Percentiles rank a stretch among this genome's conserved stretches.
Conservation (phyloP, 2,329 filamentous ascomycete species). For the Madurella fahalii region DNA sequence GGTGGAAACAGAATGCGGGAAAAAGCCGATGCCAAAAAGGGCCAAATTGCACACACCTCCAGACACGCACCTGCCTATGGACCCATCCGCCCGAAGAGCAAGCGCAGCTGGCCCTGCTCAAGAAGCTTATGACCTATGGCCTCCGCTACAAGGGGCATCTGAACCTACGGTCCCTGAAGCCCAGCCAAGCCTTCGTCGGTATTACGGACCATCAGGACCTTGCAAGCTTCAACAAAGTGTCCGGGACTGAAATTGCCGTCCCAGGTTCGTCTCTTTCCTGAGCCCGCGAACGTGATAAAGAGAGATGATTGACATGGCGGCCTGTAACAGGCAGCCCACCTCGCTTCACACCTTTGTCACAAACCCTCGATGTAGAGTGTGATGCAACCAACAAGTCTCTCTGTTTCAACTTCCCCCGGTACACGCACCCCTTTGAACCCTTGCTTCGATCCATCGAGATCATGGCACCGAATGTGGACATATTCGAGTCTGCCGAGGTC, state of each 20-base stretch:
- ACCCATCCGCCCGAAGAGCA: background rate
- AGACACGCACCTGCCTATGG: background rate
- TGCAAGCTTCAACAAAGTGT: slow-evolving; percentile 25
- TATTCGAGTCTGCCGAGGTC: slow-evolving; percentile 16
- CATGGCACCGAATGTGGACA: slow-evolving; percentile 9
- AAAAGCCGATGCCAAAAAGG: background rate
- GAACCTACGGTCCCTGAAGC: background rate
- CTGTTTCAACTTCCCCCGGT: slow-evolving; percentile 4
- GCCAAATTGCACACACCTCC: background rate
- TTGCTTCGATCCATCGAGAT: slow-evolving; percentile 20
- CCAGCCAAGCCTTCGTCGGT: background rate
- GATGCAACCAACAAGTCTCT: slow-evolving; percentile 13
- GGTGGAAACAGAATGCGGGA: background rate
- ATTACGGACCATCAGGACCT: slow-evolving; percentile 17
- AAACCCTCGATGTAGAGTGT: background rate
- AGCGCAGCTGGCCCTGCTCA: background rate
- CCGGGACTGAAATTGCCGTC: slow-evolving; percentile 22
- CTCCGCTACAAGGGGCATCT: background rate
- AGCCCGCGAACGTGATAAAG: no score
- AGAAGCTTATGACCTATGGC: background rate
- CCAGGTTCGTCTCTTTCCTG: slow-evolving; percentile 16
- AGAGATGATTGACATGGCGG: no score
- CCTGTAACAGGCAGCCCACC: slow-evolving; percentile 16
- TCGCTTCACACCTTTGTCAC: slow-evolving; percentile 12
- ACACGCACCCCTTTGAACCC: slow-evolving; percentile 21